A percentile compares a stretch with the other conserved stretches of the same genome.
Conservation (phyloP, 129 eudicot species). For the Pseudognaphalium luteoalbum region DNA sequence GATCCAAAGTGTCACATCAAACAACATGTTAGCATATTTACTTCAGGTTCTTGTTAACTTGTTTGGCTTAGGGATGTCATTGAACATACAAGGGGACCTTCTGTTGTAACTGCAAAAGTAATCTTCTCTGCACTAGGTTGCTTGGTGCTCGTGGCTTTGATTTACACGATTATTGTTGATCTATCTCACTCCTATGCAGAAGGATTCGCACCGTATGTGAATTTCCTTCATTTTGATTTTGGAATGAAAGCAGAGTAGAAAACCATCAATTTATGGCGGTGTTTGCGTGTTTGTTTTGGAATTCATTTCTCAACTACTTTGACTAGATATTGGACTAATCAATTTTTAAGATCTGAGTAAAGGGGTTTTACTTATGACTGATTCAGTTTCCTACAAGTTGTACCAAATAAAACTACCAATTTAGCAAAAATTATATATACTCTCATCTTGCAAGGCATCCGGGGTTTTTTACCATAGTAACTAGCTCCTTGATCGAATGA, state of each 20-base stretch:
- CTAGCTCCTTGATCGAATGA: background rate
- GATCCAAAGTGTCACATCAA: background rate
- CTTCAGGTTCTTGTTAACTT: conserved; percentile 9
- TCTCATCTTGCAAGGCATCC: background rate
- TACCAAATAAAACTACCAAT: background rate
- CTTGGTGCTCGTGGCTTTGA: conserved; percentile 52
- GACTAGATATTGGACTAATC: background rate
- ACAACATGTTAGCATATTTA: background rate
- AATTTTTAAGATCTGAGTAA: background rate
- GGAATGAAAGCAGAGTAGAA: background rate
- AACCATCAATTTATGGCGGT: background rate
- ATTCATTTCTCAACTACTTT: too few species aligned
- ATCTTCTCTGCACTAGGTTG: conserved; percentile 55
- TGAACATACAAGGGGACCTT: conserved; percentile 27
- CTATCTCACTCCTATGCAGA: conserved; percentile 52
- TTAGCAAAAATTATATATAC: background rate
- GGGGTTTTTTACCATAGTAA: too few species aligned
- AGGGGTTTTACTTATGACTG: background rate
- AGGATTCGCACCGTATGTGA: conserved; percentile 46
- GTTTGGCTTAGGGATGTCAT: conserved; percentile 33
- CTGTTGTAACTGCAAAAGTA: conserved; percentile 49
- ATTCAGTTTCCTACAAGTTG: background rate
- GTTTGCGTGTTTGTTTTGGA: background rate
- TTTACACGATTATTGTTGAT: conserved; percentile 49
- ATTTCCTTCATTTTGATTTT: background rate